Evolutionary conservation across 768 basidiomycete species (phyloP), one percentile per base, ranked within the genome.

Genomic region (Suillus sp.): DNA sequence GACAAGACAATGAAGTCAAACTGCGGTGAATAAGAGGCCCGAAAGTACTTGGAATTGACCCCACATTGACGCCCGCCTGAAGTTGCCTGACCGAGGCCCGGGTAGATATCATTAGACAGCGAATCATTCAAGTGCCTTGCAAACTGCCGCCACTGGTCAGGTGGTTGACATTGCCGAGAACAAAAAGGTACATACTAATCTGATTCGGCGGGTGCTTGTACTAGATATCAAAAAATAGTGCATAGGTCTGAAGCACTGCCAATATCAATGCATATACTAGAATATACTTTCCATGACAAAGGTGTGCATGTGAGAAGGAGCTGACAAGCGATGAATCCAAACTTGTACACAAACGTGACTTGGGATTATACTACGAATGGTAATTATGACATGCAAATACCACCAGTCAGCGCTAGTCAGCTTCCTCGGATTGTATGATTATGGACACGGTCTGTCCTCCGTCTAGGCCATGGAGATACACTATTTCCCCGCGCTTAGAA

Each of bases 391-490:
- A 50, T n/a, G 9, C 25, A 9, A 40, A 16, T 48, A 54, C 32
- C 27, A 25, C 10, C 32, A 34, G 32, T 34, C 32, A 34, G 32
- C 32, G 32, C 6, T 34, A 38, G 42, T 25, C 30, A 62, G 22
- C 34, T 25, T 60, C 20, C 62, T 62, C 62, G 62, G 47, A 63
- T 62, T 37, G 60, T 62, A n/a, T 27, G 34, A 62, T 63, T 63
- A 35, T 45, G 38, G 59, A 62, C 62, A 62, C 62, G 59, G 59
- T 38, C 35, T 56, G 47, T 58, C 48, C 2, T 30, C 27, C 54
- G 11, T 30, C 7, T 20, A 55, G 13, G 53, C 65, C 54, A 66
- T 66, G 56, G 65, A 57, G 60, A 62, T 66, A 54, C 4, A 34
- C 43, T 59, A 38, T 48, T n/a, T 50, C 59, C 47, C 47, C 30